Base-by-base conservation (phyloP, 352 stramenopile genomes). In the Phytophthora ramorum region DNA sequence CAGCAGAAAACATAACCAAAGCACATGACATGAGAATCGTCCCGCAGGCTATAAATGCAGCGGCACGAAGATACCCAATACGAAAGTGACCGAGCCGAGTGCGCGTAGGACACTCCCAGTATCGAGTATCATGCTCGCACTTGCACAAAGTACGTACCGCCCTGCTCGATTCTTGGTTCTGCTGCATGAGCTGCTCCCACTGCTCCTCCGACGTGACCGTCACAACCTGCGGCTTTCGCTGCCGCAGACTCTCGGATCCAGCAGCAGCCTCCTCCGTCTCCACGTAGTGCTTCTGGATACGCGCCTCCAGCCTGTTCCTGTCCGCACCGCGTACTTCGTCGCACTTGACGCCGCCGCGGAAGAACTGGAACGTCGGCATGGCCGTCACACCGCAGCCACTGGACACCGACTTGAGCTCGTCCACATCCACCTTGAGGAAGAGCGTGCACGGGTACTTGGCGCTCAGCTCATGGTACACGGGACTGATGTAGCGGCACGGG, bases 331-430 rank as follows among this genome's bases (percentile, higher is more conserved):
- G 78, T 45, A 98, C 66, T 69, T 98, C 89, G 56, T 97, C 89
- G 28, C 94, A 89, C 71, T 95, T 97, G 26, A 69, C 78, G 44
- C 91, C 91, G 50, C 85, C 87, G 68, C 96, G 95, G 71, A 90
- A 98, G 66, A 98, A 94, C 59, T 98, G 91, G 74, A 98, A 98
- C 16, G 96, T 98, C 6, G 96, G 96, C 93, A 98, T 98, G 37
- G 92, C 85, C 12, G 69, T 83, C 66, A 98, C 91, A 24, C 86
- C 90, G 63, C 82, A 93, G 8, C 61, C 59, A 22, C 66, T 45
- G 12, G 58, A 56, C 44, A 74, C 38, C 17, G 81, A 49, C 69
- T 88, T 84, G 40, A 92, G 75, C 55, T 95, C 89, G 45, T 97
- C 90, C 10, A 97, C 90, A 44, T 97, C 89, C 32, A 97, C 87